phyloP scores from a whole-genome alignment of 768 basidiomycete species.

The Gloeopeniophorella convolvens region DNA sequence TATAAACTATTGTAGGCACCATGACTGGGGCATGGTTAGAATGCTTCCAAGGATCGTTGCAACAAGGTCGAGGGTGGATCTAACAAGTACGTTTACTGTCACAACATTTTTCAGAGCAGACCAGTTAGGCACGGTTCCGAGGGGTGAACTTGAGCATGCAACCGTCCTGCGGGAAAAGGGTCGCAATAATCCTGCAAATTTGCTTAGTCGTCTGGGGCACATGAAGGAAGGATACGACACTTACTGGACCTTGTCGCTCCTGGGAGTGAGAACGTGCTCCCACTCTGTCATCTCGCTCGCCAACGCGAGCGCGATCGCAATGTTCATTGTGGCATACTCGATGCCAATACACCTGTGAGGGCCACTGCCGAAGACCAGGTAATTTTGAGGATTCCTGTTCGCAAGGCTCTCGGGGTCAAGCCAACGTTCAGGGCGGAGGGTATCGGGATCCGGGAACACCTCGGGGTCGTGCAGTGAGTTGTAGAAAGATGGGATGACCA shows the following conservation, averaged over 20 bases:
- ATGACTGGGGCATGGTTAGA: too few species aligned
- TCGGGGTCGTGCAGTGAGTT: constrained; percentile 86
- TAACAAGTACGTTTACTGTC: background rate
- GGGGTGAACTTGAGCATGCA: constrained; percentile 75
- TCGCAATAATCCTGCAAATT: constrained; percentile 78
- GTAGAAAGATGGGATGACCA: constrained; percentile 94
- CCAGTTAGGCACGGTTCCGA: constrained; percentile 27
- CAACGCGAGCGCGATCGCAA: constrained; percentile 77
- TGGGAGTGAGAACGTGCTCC: constrained; percentile 77
- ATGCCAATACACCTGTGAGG: constrained; percentile 90
- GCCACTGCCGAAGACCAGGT: constrained; percentile 90
- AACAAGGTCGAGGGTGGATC: constrained; percentile 48
- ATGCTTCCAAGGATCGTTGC: too few species aligned
- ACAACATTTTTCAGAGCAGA: background rate
- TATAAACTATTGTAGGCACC: too few species aligned
- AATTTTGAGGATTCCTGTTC: constrained; percentile 85
- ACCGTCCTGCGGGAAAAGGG: constrained; percentile 93
- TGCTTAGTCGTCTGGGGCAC: background rate
- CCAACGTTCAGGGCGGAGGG: constrained; percentile 87
- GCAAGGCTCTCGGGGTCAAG: constrained; percentile 75
- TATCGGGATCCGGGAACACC: constrained; percentile 83
- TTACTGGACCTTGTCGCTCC: constrained; percentile 76
- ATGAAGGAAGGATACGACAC: constrained; percentile 30
- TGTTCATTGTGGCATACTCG: constrained; percentile 91
- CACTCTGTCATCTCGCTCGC: constrained; percentile 77